Conservation (phyloP, 2,329 filamentous ascomycete species). For the Neonectria ditissima region DNA sequence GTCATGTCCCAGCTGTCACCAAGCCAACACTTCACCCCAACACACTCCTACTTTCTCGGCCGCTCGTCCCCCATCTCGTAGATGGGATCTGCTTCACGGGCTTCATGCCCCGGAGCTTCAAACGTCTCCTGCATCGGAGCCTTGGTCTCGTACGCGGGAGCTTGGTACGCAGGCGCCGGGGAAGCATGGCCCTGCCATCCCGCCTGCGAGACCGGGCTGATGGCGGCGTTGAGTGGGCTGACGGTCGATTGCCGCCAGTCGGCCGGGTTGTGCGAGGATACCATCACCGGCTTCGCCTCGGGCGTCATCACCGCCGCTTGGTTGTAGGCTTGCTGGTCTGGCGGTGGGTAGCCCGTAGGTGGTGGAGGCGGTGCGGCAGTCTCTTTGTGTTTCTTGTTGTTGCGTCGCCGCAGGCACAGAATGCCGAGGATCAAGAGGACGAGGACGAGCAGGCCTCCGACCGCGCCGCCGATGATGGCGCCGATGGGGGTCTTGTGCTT, state of each 20-base stretch:
- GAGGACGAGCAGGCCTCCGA: constrained; percentile 26
- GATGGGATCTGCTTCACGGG: background rate
- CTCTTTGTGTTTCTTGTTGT: constrained; percentile 19
- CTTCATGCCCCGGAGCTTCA: constrained; percentile 2
- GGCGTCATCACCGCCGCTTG: background rate
- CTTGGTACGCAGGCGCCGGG: background rate
- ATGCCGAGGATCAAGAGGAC: constrained; percentile 17
- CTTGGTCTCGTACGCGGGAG: background rate
- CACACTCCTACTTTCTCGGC: background rate
- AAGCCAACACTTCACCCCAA: too few relatives aligned
- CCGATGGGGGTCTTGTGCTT: constrained; percentile 13
- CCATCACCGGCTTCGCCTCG: constrained; percentile 9
- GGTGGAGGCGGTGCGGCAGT: background rate
- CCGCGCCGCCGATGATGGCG: constrained; percentile 27
- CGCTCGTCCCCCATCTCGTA: background rate
- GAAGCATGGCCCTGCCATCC: constrained; percentile 18
- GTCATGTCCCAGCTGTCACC: background rate
- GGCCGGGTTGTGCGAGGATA: constrained; percentile 15
- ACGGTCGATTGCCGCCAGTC: constrained; percentile 28
- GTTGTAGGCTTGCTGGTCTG: background rate
- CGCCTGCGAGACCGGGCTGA: constrained; percentile 24
- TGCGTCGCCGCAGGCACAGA: constrained; percentile 23
- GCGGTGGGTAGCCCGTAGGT: background rate
- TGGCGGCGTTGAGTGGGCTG: background rate
- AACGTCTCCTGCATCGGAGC: background rate